Base-by-base conservation (phyloP, 2,329 filamentous ascomycete species). In the Hypoxylon sp. region DNA sequence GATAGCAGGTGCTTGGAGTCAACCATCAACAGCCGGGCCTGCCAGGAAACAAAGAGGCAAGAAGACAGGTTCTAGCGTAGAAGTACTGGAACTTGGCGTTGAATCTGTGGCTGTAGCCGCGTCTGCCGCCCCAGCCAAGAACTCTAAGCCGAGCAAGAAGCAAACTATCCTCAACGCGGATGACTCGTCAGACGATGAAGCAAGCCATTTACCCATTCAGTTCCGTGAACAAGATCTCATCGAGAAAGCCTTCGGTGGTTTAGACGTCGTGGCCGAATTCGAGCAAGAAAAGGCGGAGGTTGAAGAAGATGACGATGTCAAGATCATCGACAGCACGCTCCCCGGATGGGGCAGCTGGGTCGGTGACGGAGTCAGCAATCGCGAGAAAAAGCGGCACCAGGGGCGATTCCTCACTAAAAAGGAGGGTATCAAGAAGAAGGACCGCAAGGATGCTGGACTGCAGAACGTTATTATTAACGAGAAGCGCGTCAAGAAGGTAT, bases 341-440 rank as follows among this genome's bases (percentile, higher is more conserved):
- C 94, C 94, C 0, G 96, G 96, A 49, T 99, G 96, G 96, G 96
- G 96, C 71, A 90, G 86, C 75, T 98, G 96, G 96, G 87, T 92
- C 4, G 96, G 96, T 68, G 89, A 92, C 14, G 95, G 94, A 17
- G 84, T 98, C 69, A 91, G 89, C 79, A 90, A 89, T 73, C 88
- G 87, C 67, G 87, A 92, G 71, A 85, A 88, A 79, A 89, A 89
- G 76, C 82, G 86, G 72, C 89, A 91, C 75, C 83, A 85, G 74
- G 86, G 85, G 60, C 85, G 87, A 17, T 89, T 90, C 75, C 80
- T 93, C 59, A 89, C 84, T 32, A 91, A 89, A 76, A 81, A 89
- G 13, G 87, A 93, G 67, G 94, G 93, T 38, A 85, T 97, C 71
- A 91, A 93, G 79, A 88, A 89, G 71, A 86, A 90, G 65, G 87